Conservation (phyloP, 2,329 filamentous ascomycete species). For the Nannizziopsis arthrosporioides region DNA sequence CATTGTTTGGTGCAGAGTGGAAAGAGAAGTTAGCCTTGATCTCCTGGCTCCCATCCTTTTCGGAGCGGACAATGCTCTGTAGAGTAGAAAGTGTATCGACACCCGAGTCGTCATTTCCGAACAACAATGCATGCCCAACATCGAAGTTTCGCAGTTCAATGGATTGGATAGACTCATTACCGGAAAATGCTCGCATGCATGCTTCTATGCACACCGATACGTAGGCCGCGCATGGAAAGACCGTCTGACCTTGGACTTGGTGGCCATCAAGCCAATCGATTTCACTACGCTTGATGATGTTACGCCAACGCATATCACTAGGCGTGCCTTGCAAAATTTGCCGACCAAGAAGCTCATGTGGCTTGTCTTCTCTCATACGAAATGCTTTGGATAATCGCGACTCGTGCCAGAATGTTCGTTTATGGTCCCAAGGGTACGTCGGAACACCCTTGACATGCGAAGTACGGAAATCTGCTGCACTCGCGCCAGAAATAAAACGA, state of each 20-base stretch:
- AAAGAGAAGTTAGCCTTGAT: too few species aligned
- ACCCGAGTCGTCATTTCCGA: too few species aligned
- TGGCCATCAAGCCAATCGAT: slow-evolving; percentile 24
- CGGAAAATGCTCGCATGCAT: too few species aligned
- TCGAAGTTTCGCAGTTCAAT: too few species aligned
- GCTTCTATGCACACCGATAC: slow-evolving; percentile 1
- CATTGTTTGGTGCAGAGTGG: too few species aligned
- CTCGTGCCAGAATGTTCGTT: slow-evolving; percentile 12
- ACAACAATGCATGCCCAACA: too few species aligned
- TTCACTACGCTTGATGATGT: slow-evolving; percentile 17
- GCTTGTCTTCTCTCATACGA: not conserved
- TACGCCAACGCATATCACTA: slow-evolving; percentile 16
- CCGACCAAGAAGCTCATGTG: slow-evolving; percentile 11
- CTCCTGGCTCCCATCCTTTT: too few species aligned
- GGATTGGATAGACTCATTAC: too few species aligned
- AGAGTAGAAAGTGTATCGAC: too few species aligned
- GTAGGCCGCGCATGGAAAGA: slow-evolving; percentile 23
- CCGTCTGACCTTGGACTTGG: slow-evolving; percentile 19
- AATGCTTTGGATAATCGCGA: slow-evolving; percentile 4
- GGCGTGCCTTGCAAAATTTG: slow-evolving; percentile 3
- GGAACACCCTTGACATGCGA: slow-evolving; percentile 7
- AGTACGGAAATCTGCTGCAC: not conserved
- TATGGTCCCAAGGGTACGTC: slow-evolving; percentile 16
- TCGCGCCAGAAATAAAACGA: not conserved
- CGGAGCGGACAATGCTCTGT: too few species aligned